Evolutionary conservation across 139 green algal species (phyloP), one percentile per base, ranked within the genome.

Genomic region (Eudorina sp.): DNA sequence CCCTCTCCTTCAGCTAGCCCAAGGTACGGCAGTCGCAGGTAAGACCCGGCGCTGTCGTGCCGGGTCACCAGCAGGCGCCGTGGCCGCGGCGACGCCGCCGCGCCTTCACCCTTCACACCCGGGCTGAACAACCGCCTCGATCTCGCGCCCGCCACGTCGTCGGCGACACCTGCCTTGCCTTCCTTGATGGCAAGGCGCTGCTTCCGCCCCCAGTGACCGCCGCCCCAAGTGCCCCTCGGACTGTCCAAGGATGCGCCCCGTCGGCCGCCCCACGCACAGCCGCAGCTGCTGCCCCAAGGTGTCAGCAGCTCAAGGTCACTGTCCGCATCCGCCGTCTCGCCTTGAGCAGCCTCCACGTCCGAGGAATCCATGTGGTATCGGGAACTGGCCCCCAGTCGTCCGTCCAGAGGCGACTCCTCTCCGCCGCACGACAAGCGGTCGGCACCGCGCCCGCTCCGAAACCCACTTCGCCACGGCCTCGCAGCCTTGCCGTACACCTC

Each of bases 1-100:
- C n/a, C n/a, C n/a, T n/a, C n/a, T n/a, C n/a, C n/a, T n/a, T n/a
- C n/a, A n/a, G n/a, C n/a, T n/a, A n/a, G n/a, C n/a, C n/a, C n/a
- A n/a, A n/a, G n/a, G n/a, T n/a, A 85, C 38, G 7, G 55, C 79
- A 85, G 55, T 29, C 79, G 79, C 9, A 85, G 25, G 58, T 75
- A 85, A 38, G 79, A 85, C 27, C 58, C 79, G 6, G 79, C 79
- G 79, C 79, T 85, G 38, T 85, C 58, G 58, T 85, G 79, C 21
- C 79, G 79, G 46, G 45, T 58, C 46, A 75, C 66, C 38, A 25
- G 27, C 62, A 72, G 62, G 31, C 62, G 62, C 27, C 62, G 62
- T 34, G 36, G 4, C 34, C 36, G 21, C 36, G 34, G 23, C 23
- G 34, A 36, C 6, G 23, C 25, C 38, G 55, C 25, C 36, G 53